Evolutionary conservation across 768 basidiomycete species (phyloP).

Genomic region (Auriscalpium orientale): DNA sequence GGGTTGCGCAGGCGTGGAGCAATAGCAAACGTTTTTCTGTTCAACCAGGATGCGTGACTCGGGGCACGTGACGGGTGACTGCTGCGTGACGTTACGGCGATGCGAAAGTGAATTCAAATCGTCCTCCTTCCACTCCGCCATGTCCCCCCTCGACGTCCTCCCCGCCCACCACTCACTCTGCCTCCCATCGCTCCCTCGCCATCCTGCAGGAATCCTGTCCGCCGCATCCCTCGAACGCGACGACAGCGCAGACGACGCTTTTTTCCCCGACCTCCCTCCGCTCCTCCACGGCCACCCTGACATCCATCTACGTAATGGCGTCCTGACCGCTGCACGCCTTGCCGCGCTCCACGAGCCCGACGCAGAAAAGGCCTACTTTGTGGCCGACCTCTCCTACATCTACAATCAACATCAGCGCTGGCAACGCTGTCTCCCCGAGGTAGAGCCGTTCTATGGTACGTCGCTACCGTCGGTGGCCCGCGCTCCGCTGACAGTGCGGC

Average conservation of each 20-base stretch:
- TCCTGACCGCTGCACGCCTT: constrained; percentile 54
- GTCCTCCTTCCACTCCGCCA: too few relatives aligned
- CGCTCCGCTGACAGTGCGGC: constrained; percentile 18
- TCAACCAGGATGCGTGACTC: too few relatives aligned
- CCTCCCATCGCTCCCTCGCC: too few relatives aligned
- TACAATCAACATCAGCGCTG: constrained; percentile 83
- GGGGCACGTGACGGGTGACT: too few relatives aligned
- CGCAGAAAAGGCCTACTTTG: constrained; percentile 94
- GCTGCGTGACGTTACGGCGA: too few relatives aligned
- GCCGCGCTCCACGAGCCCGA: constrained; percentile 50
- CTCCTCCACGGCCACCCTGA: constrained; percentile 64
- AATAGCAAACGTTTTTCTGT: too few relatives aligned
- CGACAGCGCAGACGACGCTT: constrained; percentile 27
- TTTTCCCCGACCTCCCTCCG: constrained; percentile 60
- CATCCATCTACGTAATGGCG: constrained; percentile 68
- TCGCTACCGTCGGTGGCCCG: constrained; percentile 53
- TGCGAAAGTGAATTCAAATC: too few relatives aligned
- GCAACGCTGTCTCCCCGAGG: constrained; percentile 65
- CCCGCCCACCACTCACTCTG: too few relatives aligned
- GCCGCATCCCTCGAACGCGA: background rate
- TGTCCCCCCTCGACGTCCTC: too few relatives aligned
- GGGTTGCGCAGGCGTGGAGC: too few relatives aligned
- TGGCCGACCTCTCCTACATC: constrained; percentile 85
- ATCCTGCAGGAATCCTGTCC: too few relatives aligned
- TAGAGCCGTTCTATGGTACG: constrained; percentile 93